These are phyloP conservation scores for Streptanthus diversifolius DNA, from an alignment of 345 rosid species.

Conservation along the genomic window DNA sequence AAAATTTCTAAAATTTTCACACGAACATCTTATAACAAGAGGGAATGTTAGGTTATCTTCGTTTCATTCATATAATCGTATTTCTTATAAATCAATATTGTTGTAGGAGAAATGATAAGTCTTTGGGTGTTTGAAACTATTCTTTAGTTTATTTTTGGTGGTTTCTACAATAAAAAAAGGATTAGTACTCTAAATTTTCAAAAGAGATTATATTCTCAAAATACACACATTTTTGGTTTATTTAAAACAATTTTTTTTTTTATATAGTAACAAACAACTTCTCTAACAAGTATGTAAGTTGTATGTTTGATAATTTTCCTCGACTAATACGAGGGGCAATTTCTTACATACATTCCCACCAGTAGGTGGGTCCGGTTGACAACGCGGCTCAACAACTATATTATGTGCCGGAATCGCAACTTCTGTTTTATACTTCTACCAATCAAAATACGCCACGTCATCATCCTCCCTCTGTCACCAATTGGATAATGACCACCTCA, in stretches of 20 bases:
- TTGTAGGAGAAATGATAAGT: not conserved
- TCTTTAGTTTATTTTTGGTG: not conserved
- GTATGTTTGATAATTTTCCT: not conserved
- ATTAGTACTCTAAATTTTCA: not conserved
- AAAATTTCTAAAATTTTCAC: too few relatives aligned
- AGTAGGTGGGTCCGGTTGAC: slow-evolving; percentile 18
- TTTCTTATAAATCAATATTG: not conserved
- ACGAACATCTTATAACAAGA: not conserved
- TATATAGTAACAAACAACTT: not conserved
- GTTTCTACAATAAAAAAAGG: not conserved
- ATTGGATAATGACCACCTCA: slow-evolving; percentile 19
- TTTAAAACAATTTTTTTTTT: too few relatives aligned
- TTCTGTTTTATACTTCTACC: not conserved
- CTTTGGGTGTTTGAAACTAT: not conserved
- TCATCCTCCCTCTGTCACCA: not conserved
- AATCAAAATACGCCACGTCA: slow-evolving; percentile 23
- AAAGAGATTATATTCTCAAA: not conserved
- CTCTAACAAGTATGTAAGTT: not conserved
- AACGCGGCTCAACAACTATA: slow-evolving; percentile 9
- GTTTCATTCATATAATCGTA: not conserved
- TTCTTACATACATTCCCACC: not conserved
- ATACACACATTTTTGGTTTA: not conserved
- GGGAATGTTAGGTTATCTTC: not conserved
- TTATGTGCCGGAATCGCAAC: slow-evolving; percentile 11
- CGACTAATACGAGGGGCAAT: not conserved